Base-by-base conservation (phyloP, 2,329 filamentous ascomycete species). In the Elsinoe fawcettii region DNA sequence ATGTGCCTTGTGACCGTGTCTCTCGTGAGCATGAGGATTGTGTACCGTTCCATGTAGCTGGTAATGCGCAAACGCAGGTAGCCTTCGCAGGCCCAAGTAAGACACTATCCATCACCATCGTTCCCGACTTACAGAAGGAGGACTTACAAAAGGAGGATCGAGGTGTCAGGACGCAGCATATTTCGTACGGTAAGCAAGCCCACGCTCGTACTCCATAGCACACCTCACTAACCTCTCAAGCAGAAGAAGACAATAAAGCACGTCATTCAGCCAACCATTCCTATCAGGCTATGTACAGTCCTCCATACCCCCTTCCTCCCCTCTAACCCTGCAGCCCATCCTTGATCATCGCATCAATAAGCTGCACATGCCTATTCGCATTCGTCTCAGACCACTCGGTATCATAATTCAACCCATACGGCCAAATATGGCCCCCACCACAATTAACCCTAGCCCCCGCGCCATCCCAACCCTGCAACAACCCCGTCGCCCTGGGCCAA, bases 361-460 rank as follows among this genome's bases (percentile, higher is more conserved):
- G 32, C 49, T 37, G 32, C 8, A 36, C 30, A 39, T 53, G 49
- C 49, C 49, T 53, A n/a, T 53, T 23, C 30, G 49, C 49, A 16
- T 53, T 53, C 30, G 20, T 23, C 27, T 54, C 46, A n/a, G 55
- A 58, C 46, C 58, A 61, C 47, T 61, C 60, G 7, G 23, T 54
- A 23, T 58, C 60, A 51, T 32, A 61, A 18, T 61, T 61, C 58
- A 61, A 51, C 16, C 60, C 60, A 51, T 61, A 61, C 27, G 60
- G 60, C 58, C 58, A 58, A 22, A 61, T 46, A 25, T 61, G 60
- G 1, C 51, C 43, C 0, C 58, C 60, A 2, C 51, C 55, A 44
- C 60, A 61, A 23, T 43, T 53, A 11, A 61, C 34, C 44, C 27
- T 58, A 22, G 51, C 39, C n/a, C 47, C 51, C 22, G 14, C 18